Evolutionary conservation across 495 filamentous ascomycete genomes (phyloP).

Genomic region (Neurospora discreta): DNA sequence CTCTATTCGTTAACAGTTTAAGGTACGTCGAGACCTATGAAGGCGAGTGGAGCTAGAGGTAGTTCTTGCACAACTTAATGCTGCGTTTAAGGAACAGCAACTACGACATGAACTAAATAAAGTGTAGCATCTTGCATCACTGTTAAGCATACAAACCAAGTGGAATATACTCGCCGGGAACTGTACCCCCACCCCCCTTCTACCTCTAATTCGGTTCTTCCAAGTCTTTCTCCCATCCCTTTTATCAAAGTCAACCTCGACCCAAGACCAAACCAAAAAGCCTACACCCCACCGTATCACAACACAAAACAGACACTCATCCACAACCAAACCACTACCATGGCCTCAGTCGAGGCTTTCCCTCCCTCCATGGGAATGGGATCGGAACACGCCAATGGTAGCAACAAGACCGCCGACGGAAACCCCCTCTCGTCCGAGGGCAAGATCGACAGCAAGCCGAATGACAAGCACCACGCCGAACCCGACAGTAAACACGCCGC

Average conservation of each 20-base stretch:
- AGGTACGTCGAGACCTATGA: neutral
- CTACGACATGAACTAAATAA: neutral
- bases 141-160: neutral
- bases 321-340: neutral
- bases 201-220: neutral
- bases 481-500: neutral
- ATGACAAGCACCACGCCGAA: neutral
- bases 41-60: neutral
- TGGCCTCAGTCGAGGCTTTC: neutral
- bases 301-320: neutral
- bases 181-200: neutral
- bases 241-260: neutral
- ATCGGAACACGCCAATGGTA: neutral
- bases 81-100: neutral
- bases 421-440: neutral
- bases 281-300: neutral
- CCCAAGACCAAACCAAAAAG: neutral
- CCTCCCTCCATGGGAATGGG: neutral
- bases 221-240: neutral
- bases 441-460: neutral
- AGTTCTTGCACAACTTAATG: neutral
- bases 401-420: neutral
- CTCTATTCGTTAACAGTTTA: neutral
- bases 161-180: neutral
- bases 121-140: neutral